phyloP scores from a whole-genome alignment of 495 filamentous ascomycete genomes.

The Annulohypoxylon nitens region DNA sequence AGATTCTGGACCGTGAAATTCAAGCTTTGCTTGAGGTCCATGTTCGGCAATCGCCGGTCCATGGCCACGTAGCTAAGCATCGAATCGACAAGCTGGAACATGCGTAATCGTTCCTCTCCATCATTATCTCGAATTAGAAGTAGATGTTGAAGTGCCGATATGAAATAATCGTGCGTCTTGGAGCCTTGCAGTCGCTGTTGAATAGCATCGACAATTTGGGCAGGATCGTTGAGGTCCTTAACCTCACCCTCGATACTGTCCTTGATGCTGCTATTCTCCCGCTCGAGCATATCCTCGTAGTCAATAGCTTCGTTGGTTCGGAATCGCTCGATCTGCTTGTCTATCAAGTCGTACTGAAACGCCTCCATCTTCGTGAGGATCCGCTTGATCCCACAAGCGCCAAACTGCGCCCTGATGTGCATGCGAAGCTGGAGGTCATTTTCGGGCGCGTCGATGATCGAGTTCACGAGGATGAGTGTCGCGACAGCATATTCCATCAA shows the following conservation, averaged over 20 bases:
- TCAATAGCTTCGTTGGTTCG: constrained; percentile 95
- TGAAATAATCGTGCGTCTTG: constrained; percentile 92
- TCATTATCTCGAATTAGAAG: constrained; percentile 94
- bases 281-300: constrained; percentile 95
- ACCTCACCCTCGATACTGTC: constrained; percentile 91
- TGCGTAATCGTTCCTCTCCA: constrained; percentile 89
- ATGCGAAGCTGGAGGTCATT: constrained; percentile 89
- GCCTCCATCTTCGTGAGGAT: constrained; percentile 97
- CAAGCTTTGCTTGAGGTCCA: constrained; percentile 96
- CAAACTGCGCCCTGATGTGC: constrained; percentile 96
- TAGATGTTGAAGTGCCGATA: constrained; percentile 94
- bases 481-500: constrained; percentile 99
- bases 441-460: constrained; percentile 93
- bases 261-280: constrained; percentile 89
- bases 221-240: constrained; percentile 93
- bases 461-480: constrained; percentile 94
- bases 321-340: constrained; percentile 97
- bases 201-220: constrained; percentile 94
- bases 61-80: constrained; percentile 99
- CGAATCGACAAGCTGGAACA: constrained; percentile 98
- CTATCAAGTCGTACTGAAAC: constrained; percentile 98
- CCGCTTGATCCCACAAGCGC: constrained; percentile 93
- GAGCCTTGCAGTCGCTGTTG: constrained; percentile 85
- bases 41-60: constrained; percentile 94
- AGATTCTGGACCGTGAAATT: constrained; percentile 97